A percentile compares a stretch with the other conserved stretches of the same genome.
phyloP scores from a whole-genome alignment of 1,284 basidiomycete species.

The Malassezia yamatoensis region DNA sequence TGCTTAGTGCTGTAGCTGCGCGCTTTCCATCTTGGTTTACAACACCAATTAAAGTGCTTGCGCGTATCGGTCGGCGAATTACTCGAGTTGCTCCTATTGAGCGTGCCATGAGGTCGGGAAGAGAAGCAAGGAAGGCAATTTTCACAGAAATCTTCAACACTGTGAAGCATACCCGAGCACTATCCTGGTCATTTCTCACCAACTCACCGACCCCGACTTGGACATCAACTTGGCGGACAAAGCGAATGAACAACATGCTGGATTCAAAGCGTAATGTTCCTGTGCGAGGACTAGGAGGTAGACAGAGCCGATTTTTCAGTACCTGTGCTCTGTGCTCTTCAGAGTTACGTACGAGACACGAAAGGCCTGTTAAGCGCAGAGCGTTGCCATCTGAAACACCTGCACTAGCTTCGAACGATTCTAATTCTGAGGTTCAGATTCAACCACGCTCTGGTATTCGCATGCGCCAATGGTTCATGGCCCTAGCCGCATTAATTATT shows the following conservation, averaged over 20 bases:
- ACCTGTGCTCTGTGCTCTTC: neutral
- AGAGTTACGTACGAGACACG: neutral
- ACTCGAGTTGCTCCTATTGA: neutral
- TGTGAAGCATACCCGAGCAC: slow-evolving; percentile 3
- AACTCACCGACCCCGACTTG: slow-evolving; percentile 2
- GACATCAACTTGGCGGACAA: slow-evolving; percentile 10
- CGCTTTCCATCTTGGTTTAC: neutral
- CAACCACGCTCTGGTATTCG: slow-evolving; percentile 1
- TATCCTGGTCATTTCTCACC: slow-evolving; percentile 11
- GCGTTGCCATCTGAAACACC: neutral
- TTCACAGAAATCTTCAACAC: slow-evolving; percentile 6
- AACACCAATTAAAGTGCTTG: neutral
- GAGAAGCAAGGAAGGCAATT: neutral
- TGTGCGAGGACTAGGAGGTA: neutral
- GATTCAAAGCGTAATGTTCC: too few species aligned
- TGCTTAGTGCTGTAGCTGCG: neutral
- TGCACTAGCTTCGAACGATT: neutral
- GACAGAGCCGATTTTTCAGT: neutral
- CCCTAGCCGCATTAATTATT: slow-evolving; percentile 7
- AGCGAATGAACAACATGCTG: too few species aligned
- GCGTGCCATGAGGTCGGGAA: neutral
- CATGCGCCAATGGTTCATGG: slow-evolving; percentile 6
- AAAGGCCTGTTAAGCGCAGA: slow-evolving; percentile 7
- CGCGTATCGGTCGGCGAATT: neutral
- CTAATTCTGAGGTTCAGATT: too few species aligned